Percentiles rank a stretch among this genome's conserved stretches.
Conservation (phyloP, 352 stramenopile genomes). For the Phytophthora kernoviae region DNA sequence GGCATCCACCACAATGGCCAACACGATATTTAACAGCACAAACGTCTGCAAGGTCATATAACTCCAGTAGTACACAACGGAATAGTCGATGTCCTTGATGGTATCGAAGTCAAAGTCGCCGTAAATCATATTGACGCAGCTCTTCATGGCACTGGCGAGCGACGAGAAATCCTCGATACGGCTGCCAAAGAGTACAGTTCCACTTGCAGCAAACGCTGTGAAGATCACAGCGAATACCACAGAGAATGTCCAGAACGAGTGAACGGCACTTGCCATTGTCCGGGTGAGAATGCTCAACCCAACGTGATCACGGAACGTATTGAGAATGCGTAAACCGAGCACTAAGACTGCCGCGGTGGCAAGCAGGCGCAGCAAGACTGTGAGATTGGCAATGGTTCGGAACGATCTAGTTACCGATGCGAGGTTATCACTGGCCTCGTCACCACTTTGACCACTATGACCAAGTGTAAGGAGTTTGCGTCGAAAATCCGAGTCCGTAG, state of each 20-base stretch:
- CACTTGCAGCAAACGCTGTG: conserved; percentile 51
- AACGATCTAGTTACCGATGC: conserved; percentile 30
- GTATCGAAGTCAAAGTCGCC: conserved; percentile 63
- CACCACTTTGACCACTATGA: conserved; percentile 30
- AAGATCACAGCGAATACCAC: conserved; percentile 64
- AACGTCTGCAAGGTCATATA: conserved; percentile 73
- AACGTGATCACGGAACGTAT: conserved; percentile 60
- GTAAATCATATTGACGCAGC: conserved; percentile 77
- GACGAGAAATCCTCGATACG: conserved; percentile 57
- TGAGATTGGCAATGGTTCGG: conserved; percentile 34
- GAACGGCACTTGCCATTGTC: conserved; percentile 53
- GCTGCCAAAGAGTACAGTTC: conserved; percentile 58
- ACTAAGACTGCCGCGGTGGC: conserved; percentile 39
- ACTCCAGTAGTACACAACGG: conserved; percentile 67
- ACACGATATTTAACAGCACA: conserved; percentile 74
- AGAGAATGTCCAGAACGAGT: conserved; percentile 58
- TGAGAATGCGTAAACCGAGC: conserved; percentile 46
- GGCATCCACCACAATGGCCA: conserved; percentile 72
- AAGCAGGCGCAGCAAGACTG: conserved; percentile 37
- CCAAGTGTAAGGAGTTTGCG: conserved; percentile 45
- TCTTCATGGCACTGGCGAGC: conserved; percentile 44
- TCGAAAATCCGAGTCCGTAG: conserved; percentile 39
- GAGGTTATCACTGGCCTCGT: conserved; percentile 16
- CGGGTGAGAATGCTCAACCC: conserved; percentile 59
- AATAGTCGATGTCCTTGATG: conserved; percentile 51